Evolutionary conservation across 352 stramenopile genomes (phyloP).

Genomic region (Phytophthora ohioensis): DNA sequence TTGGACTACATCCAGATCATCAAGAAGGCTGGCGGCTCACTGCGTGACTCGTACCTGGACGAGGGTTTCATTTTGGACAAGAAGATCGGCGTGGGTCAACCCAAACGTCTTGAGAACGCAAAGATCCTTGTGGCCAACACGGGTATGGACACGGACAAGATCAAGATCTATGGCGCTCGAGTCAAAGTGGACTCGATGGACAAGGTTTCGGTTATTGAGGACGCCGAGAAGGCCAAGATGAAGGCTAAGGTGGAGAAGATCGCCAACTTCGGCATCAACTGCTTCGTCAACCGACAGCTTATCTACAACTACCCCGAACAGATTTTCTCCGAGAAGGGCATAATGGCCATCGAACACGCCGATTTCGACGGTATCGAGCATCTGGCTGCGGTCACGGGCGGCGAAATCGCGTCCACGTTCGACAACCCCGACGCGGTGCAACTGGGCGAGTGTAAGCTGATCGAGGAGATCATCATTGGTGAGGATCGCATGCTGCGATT

Average conservation of each 20-base stretch:
- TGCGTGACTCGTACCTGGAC: conserved; percentile 98
- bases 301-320: conserved; percentile 99
- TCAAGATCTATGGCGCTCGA: conserved; percentile 99
- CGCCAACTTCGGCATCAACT: conserved; percentile 98
- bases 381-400: conserved; percentile 96
- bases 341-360: conserved; percentile 99
- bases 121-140: conserved; percentile 99
- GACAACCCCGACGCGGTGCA: conserved; percentile 97
- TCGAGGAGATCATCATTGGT: conserved; percentile 99
- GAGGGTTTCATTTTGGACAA: conserved; percentile 99
- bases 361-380: conserved; percentile 99
- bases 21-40: conserved; percentile 96
- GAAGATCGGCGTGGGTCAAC: conserved; percentile 95
- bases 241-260: conserved; percentile 98
- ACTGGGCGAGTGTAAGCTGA: conserved; percentile 97
- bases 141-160: conserved; percentile 99
- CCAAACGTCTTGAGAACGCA: conserved; percentile 97
- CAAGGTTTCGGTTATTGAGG: conserved; percentile 99
- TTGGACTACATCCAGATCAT: conserved; percentile 99
- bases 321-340: conserved; percentile 98
- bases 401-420: conserved; percentile 97
- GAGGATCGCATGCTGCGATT: conserved; percentile 98
- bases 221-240: conserved; percentile 99
- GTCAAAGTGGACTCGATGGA: conserved; percentile 99
- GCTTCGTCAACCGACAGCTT: conserved; percentile 99